Percentiles rank a stretch among this genome's conserved stretches.
phyloP scores from a whole-genome alignment of 805 yeast species.

The Kodamaea kaohsiungensis region DNA sequence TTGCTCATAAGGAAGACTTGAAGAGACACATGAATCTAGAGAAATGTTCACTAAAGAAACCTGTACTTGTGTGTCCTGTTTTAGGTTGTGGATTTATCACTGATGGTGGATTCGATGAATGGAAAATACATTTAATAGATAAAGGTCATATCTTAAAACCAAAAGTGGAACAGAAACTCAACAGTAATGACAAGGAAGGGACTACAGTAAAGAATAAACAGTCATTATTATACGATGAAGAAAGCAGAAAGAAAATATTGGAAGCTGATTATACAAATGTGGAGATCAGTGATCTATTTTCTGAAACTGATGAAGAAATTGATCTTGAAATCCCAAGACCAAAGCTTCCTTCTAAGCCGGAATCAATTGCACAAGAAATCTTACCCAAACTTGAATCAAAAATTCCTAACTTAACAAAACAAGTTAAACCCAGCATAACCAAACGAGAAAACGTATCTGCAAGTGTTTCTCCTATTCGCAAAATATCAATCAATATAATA shows the following conservation, averaged over 20 bases:
- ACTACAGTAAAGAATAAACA: not conserved
- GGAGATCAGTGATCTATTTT: constrained; percentile 6
- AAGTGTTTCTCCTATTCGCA: not conserved
- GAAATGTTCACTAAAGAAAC: constrained; percentile 30
- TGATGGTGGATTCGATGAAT: constrained; percentile 28
- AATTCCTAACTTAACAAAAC: not conserved
- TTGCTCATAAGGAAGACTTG: constrained; percentile 18
- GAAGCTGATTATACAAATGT: constrained; percentile 3
- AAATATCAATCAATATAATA: not conserved
- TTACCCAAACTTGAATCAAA: not conserved
- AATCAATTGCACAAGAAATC: not conserved
- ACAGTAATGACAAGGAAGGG: not conserved
- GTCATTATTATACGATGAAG: not conserved
- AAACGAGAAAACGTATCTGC: not conserved
- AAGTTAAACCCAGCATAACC: not conserved
- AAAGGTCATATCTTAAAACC: constrained; percentile 19
- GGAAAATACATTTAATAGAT: constrained; percentile 30
- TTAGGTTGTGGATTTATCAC: constrained; percentile 43
- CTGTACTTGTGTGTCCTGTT: constrained; percentile 38
- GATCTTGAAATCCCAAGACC: not conserved
- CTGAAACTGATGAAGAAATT: constrained; percentile 5
- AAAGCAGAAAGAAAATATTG: not conserved
- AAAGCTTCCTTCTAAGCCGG: not conserved
- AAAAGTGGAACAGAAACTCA: no score
- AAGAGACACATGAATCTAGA: constrained; percentile 17